These are phyloP conservation scores for Reutealis trisperma DNA, from an alignment of 345 rosid genomes.

Conservation along the genomic window DNA sequence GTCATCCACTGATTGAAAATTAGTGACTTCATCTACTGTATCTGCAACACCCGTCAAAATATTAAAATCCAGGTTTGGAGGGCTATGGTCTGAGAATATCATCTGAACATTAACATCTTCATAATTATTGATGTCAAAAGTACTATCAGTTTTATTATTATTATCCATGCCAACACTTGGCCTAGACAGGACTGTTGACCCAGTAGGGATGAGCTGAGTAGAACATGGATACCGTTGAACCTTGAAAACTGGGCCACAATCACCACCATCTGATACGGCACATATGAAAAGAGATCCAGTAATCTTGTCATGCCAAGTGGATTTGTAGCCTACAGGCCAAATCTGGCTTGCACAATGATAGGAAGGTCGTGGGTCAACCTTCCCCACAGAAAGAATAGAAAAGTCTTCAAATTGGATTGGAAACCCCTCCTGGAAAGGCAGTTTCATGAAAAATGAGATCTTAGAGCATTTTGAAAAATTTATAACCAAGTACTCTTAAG, in stretches of 20 bases:
- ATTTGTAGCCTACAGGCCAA: conserved; percentile 43
- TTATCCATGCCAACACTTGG: conserved; percentile 8
- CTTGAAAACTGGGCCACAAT: conserved; percentile 38
- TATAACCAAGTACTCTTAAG: too few relatives aligned
- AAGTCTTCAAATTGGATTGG: conserved; percentile 45
- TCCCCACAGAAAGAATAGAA: conserved; percentile 33
- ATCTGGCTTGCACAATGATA: conserved; percentile 36
- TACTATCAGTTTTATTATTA: conserved; percentile 4
- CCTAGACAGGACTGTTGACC: conserved; percentile 32
- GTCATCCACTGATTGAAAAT: conserved; percentile 10
- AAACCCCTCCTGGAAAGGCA: conserved; percentile 33
- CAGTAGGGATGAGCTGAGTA: conserved; percentile 27
- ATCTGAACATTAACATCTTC: conserved; percentile 29
- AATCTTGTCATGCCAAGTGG: conserved; percentile 47
- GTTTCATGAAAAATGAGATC: conserved; percentile 12
- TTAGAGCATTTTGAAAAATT: conserved; percentile 5
- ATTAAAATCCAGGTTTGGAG: conserved; percentile 31
- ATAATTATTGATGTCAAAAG: conserved; percentile 6
- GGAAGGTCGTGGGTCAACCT: conserved; percentile 38
- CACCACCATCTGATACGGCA: conserved; percentile 39
- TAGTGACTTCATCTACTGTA: conserved; percentile 7
- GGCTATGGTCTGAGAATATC: conserved; percentile 27
- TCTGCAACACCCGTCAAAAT: neutral
- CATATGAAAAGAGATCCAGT: conserved; percentile 40
- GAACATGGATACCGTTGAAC: conserved; percentile 40